These are phyloP conservation scores for Ascochyta viciae-villosae DNA, from an alignment of 2,329 filamentous ascomycete genomes.

Conservation along the genomic window DNA sequence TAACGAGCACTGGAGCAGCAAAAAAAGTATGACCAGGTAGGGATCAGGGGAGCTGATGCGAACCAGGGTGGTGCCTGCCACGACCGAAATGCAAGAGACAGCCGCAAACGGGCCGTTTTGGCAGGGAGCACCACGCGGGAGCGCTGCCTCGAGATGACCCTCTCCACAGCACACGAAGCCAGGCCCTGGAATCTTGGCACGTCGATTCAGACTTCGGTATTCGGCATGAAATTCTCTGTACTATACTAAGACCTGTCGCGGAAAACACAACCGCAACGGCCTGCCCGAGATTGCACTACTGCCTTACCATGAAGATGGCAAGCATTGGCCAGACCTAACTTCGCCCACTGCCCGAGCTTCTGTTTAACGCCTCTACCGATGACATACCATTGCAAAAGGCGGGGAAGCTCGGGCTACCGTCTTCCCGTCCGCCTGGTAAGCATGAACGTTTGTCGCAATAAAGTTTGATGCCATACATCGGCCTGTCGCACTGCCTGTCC, in stretches of 20 bases:
- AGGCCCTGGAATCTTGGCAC: not conserved
- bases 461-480: not conserved
- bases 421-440: conserved; percentile 14
- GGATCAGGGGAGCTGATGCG: conserved; percentile 13
- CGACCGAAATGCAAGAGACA: conserved; percentile 15
- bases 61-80: conserved; percentile 15
- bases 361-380: not conserved
- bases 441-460: conserved; percentile 8
- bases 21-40: not conserved
- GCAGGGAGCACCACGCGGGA: conserved; percentile 15
- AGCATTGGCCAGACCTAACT: not conserved
- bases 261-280: not conserved
- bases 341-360: not conserved
- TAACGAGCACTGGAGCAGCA: too few species aligned
- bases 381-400: conserved; percentile 9
- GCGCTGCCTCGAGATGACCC: conserved; percentile 13
- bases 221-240: conserved; percentile 7
- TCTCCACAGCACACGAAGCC: conserved; percentile 4
- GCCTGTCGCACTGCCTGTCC: too few species aligned
- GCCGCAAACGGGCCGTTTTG: conserved; percentile 19
- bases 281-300: conserved; percentile 1
- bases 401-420: conserved; percentile 15
- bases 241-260: not conserved
- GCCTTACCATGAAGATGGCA: not conserved
- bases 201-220: conserved; percentile 6